These are phyloP conservation scores for Warburgia ugandensis DNA, from an alignment of 164 flowering plant genomes.

Conservation along the genomic window DNA sequence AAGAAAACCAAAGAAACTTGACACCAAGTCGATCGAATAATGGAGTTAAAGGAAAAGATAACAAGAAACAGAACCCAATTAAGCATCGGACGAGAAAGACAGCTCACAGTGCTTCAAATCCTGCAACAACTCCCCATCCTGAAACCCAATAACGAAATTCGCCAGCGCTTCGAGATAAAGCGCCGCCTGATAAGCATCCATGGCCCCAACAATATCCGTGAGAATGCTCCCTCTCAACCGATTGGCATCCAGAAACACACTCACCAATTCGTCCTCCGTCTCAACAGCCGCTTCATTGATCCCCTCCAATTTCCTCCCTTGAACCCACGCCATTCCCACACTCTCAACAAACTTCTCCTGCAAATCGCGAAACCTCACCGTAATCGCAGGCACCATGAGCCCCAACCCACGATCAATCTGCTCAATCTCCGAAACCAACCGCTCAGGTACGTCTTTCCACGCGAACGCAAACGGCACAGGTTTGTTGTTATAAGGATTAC, in stretches of 20 bases:
- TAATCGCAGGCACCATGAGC: slow-evolving; percentile 57
- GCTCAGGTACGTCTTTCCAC: slow-evolving; percentile 34
- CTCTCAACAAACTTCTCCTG: slow-evolving; percentile 33
- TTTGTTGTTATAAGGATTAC: slow-evolving; percentile 14
- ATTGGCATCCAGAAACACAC: slow-evolving; percentile 56
- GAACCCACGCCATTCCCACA: slow-evolving; percentile 33
- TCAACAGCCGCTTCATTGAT: slow-evolving; percentile 16
- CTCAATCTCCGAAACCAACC: slow-evolving; percentile 29
- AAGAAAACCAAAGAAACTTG: too few species aligned
- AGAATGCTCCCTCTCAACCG: slow-evolving; percentile 51
- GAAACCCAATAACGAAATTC: too few species aligned
- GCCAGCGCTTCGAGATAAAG: too few species aligned
- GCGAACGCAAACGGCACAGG: slow-evolving; percentile 18
- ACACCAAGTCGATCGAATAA: too few species aligned
- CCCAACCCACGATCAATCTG: slow-evolving; percentile 65
- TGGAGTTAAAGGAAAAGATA: too few species aligned
- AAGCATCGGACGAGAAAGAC: too few species aligned
- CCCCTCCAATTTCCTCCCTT: slow-evolving; percentile 14
- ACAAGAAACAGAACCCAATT: too few species aligned
- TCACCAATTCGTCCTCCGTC: slow-evolving; percentile 38
- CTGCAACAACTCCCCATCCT: too few species aligned
- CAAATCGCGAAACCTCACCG: slow-evolving; percentile 26
- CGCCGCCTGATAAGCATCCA: slow-evolving; percentile 40
- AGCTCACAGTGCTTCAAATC: too few species aligned
- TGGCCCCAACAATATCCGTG: slow-evolving; percentile 45